These are phyloP conservation scores for Candolleomyces aberdarensis DNA, from an alignment of 768 basidiomycete species.

Conservation along the genomic window DNA sequence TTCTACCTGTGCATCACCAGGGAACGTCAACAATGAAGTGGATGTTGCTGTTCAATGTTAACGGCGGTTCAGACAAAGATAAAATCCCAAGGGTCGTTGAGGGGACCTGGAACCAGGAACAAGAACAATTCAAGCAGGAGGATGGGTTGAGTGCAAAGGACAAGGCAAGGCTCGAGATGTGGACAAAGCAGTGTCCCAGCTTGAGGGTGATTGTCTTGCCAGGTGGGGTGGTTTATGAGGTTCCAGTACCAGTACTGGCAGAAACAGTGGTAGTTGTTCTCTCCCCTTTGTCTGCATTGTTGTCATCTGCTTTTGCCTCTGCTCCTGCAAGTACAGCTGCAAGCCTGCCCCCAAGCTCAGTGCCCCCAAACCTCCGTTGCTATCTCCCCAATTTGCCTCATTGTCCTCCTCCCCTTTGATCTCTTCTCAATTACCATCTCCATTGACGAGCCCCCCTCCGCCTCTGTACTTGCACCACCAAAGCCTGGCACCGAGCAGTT, in stretches of 20 bases:
- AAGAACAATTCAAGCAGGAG: background rate
- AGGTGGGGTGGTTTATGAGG: slow-evolving; percentile 1
- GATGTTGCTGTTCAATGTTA: no score
- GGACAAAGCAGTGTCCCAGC: slow-evolving; percentile 11
- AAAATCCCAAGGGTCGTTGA: no score
- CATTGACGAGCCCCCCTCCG: background rate
- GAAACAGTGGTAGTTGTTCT: background rate
- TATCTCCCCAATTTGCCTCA: background rate
- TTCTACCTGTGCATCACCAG: no score
- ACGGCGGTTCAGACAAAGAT: no score
- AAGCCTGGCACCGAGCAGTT: no score
- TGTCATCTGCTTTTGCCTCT: background rate
- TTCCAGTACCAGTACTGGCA: background rate
- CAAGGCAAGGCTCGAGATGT: slow-evolving; percentile 10
- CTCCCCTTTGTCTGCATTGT: background rate
- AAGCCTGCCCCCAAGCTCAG: slow-evolving; percentile 1
- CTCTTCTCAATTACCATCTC: background rate
- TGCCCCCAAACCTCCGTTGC: background rate
- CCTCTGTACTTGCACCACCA: no score
- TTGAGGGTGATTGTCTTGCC: slow-evolving; percentile 6
- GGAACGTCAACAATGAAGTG: background rate
- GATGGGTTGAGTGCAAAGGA: slow-evolving; percentile 3
- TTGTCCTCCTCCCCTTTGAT: background rate
- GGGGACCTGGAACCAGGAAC: background rate
- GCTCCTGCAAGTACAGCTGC: background rate